Conservation (phyloP, 495 filamentous ascomycete genomes). For the Haplographium delicatum region DNA sequence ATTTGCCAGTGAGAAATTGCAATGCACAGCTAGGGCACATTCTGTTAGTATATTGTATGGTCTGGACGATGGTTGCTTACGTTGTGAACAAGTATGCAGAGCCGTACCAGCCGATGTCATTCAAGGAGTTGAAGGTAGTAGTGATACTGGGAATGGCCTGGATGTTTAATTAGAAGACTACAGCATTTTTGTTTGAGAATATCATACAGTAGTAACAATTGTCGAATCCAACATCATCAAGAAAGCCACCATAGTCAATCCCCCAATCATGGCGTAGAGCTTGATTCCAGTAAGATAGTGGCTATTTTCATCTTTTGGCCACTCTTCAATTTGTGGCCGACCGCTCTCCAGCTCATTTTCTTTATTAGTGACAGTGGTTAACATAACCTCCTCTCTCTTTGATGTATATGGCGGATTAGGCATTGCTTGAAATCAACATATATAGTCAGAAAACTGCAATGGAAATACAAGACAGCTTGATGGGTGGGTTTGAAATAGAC, state of each 20-base stretch:
- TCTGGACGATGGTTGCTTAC: constrained; percentile 21
- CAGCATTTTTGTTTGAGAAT: too few relatives aligned
- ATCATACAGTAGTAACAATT: constrained; percentile 36
- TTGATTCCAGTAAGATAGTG: constrained; percentile 22
- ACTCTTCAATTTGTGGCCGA: too few relatives aligned
- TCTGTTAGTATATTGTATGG: neutral
- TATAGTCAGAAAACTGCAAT: too few relatives aligned
- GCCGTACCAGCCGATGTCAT: constrained; percentile 50
- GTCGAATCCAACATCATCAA: constrained; percentile 44
- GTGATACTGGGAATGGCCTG: constrained; percentile 37
- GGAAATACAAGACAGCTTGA: too few relatives aligned
- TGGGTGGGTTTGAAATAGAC: too few relatives aligned
- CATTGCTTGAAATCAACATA: too few relatives aligned
- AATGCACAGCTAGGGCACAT: constrained; percentile 30
- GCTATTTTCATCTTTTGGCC: too few relatives aligned
- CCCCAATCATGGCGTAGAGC: constrained; percentile 23
- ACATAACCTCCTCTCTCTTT: too few relatives aligned
- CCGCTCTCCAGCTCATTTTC: too few relatives aligned
- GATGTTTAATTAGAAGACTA: neutral
- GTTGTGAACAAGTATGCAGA: constrained; percentile 38
- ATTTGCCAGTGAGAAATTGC: constrained; percentile 40
- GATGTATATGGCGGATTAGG: too few relatives aligned
- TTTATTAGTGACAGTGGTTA: too few relatives aligned
- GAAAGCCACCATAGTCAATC: constrained; percentile 34
- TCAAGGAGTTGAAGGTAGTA: constrained; percentile 35